A percentile compares a stretch with the other conserved stretches of the same genome.
Evolutionary conservation across 371 early-diverging fungal species (phyloP).

Genomic region (Batkoa obscura): DNA sequence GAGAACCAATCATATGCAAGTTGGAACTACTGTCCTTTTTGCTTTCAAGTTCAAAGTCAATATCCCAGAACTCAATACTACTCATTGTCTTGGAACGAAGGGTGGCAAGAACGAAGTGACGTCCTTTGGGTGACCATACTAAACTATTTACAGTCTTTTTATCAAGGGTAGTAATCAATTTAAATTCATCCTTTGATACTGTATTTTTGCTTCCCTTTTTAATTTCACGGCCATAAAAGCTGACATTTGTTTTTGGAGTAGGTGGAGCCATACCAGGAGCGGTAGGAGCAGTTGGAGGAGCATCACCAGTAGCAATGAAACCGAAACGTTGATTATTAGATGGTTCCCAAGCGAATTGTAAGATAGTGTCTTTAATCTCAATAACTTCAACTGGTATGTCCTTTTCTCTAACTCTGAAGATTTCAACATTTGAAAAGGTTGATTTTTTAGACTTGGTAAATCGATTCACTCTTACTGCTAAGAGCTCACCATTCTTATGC

Average conservation of each 20-base stretch:
- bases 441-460: conserved; percentile 83
- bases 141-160: conserved; percentile 66
- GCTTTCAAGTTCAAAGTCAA: conserved; percentile 46
- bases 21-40: conserved; percentile 25
- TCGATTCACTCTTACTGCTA: conserved; percentile 84
- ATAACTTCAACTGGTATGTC: conserved; percentile 87
- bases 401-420: conserved; percentile 82
- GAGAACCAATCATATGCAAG: conserved; percentile 35
- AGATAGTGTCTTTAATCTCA: conserved; percentile 68
- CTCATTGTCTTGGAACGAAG: conserved; percentile 55
- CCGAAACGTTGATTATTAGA: conserved; percentile 65
- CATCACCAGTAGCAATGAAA: conserved; percentile 54
- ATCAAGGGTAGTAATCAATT: conserved; percentile 44
- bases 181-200: conserved; percentile 36
- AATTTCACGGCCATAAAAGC: conserved; percentile 51
- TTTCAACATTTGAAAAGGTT: conserved; percentile 73
- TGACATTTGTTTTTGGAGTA: conserved; percentile 47
- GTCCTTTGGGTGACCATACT: conserved; percentile 93
- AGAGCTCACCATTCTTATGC: conserved; percentile 78
- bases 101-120: conserved; percentile 77
- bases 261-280: conserved; percentile 24
- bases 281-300: conserved; percentile 27
- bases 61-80: conserved; percentile 86
- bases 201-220: conserved; percentile 29
- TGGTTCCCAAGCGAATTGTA: conserved; percentile 90